Base-by-base conservation (phyloP, 805 yeast genomes). In the Alloascoidea hylecoeti region DNA sequence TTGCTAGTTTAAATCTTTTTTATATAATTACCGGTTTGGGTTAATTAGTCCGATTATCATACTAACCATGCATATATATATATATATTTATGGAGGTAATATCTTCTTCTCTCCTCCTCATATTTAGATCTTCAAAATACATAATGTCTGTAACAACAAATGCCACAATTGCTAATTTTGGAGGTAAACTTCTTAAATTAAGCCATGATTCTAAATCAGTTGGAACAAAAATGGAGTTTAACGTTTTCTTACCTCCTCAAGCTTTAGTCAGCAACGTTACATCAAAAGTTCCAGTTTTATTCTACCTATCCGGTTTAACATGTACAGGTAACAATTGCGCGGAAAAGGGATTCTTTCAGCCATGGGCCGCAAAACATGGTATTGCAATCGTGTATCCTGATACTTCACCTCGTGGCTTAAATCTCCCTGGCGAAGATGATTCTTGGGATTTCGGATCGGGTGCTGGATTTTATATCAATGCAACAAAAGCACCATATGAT, bases 301-400 rank as follows among this genome's bases (percentile, higher is more conserved):
- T 82, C 44, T 89, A 77, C 51, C 66, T 89, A 16, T 78, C 95
- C 2, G 98, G 98, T 1, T 67, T 89, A 47, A 84, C 96, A 0
- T 89, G 97, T 56, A 77, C 94, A 1, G 96, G 96, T 36, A 75
- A 83, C 61, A 92, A 88, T 54, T 95, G 94, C 39, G 68, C 88
- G 5, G 97, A 92, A 55, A 92, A 92, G 67, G 95, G 96, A 1
- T 83, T 78, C 48, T 70, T 88, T 64, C 89, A 78, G 49, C 71
- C 76, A 40, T 78, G 77, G 53, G 95, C 94, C 4, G 72, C 77
- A 46, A 69, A 80, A 51, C 74, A 75, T 50, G 94, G 94, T 3
- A 78, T 89, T 55, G 95, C 94, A 0, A 60, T 89, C 14, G 85
- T 89, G 1, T 88, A 81, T 57, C 97, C 98, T 15, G 98, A 89